phyloP scores from a whole-genome alignment of 2,329 filamentous ascomycete species.

The Sclerotinia spermophila region DNA sequence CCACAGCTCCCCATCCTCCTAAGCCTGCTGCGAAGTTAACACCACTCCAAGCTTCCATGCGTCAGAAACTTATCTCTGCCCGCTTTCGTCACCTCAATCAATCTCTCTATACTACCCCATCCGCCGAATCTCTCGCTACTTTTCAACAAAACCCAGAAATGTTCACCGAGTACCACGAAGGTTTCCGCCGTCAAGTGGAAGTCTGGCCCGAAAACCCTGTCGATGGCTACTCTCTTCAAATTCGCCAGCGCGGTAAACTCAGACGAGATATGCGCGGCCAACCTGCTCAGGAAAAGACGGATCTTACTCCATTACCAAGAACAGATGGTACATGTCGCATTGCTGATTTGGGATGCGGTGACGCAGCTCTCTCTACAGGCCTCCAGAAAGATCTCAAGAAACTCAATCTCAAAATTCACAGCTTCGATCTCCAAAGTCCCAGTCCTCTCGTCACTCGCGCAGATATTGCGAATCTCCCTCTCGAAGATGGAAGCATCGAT shows the following conservation, averaged over 20 bases:
- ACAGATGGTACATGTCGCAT: constrained; percentile 71
- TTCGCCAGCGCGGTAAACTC: constrained; percentile 63
- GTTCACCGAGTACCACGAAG: constrained; percentile 94
- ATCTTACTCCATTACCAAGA: constrained; percentile 55
- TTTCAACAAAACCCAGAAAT: constrained; percentile 86
- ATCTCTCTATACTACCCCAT: constrained; percentile 90
- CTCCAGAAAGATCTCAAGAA: constrained; percentile 61
- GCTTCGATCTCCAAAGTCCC: constrained; percentile 81
- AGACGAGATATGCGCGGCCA: constrained; percentile 31
- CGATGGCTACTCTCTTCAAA: constrained; percentile 73
- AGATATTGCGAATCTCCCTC: constrained; percentile 80
- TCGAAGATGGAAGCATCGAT: constrained; percentile 72
- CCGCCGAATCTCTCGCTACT: constrained; percentile 73
- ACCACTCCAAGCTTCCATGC: constrained; percentile 89
- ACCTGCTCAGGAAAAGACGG: constrained; percentile 26
- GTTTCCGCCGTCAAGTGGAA: constrained; percentile 91
- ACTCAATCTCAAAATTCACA: constrained; percentile 71
- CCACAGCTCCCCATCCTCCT: constrained; percentile 36
- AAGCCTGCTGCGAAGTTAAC: constrained; percentile 63
- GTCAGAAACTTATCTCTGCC: constrained; percentile 87
- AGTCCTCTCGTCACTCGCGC: constrained; percentile 76
- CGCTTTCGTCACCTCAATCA: constrained; percentile 98
- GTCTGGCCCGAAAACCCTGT: constrained; percentile 97
- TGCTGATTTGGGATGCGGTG: constrained; percentile 90
- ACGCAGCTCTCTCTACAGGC: constrained; percentile 72